Evolutionary conservation across 2,329 filamentous ascomycete genomes (phyloP), one percentile per base, ranked within the genome.

Genomic region (Fusarium tjaetaba): DNA sequence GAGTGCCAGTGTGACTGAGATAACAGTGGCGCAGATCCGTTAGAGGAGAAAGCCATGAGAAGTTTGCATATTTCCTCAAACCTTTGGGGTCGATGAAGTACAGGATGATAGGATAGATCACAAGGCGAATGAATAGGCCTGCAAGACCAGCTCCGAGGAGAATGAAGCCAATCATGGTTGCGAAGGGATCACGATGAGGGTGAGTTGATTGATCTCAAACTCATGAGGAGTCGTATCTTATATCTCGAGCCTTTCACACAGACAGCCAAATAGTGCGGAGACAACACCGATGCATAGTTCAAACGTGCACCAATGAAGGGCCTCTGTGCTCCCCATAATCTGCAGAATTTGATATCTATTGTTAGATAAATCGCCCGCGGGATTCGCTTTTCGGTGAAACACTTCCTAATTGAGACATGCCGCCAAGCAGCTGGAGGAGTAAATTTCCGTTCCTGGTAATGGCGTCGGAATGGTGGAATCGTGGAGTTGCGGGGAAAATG

Each of bases 71-170:
- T 16, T 65, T 62, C 16, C 77, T 71, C 2, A 79, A 26, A 1
- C 80, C 81, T 3, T 78, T 83, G 11, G 76, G 52, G 92, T 85
- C 75, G 5, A 32, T 38, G 34, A 74, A 55, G 30, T 77, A 77
- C 2, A 51, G n/a, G 11, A 73, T 10, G 20, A 76, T 32, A 2
- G 73, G 75, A 10, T 65, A 68, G n/a, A 76, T 28, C 26, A 75
- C 55, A n/a, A 76, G 61, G 7, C 72, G 73, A 45, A 32, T 32
- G 15, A 68, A 36, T 1, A 76, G 18, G 13, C 42, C 60, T 15
- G 71, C 41, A 7, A 66, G 26, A 13, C 43, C 45, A 9, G 41
- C 42, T 11, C 59, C 61, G 14, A 75, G 58, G 9, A 60, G 36
- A 61, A 66, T 16, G 53, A 73, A 65, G 4, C 26, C 20, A 18